Conservation (phyloP, 1,284 basidiomycete genomes). For the Wolfiporia cocos region DNA sequence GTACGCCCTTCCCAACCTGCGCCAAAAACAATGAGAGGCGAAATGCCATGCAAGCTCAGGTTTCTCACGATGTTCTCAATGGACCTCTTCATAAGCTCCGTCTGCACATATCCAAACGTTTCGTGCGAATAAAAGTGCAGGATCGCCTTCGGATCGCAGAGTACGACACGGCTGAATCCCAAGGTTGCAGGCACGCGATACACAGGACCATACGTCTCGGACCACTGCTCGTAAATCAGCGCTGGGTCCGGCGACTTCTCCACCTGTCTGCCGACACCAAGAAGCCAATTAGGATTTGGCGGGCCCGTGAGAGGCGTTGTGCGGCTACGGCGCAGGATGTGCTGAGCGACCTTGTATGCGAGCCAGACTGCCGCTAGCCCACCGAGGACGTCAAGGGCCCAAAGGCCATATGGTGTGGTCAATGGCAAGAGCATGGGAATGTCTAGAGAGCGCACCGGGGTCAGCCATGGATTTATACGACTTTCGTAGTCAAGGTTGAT, state of each 20-base stretch:
- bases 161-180: slow-evolving; percentile 34
- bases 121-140: slow-evolving; percentile 45
- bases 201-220: slow-evolving; percentile 40
- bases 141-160: slow-evolving; percentile 50
- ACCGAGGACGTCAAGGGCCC: background rate
- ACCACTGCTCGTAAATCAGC: slow-evolving; percentile 25
- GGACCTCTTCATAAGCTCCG: slow-evolving; percentile 24
- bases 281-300: slow-evolving; percentile 20
- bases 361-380: slow-evolving; percentile 9
- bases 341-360: slow-evolving; percentile 8
- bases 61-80: slow-evolving; percentile 36
- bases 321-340: slow-evolving; percentile 6
- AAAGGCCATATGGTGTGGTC: too few relatives aligned
- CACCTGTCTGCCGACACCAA: slow-evolving; percentile 16
- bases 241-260: slow-evolving; percentile 11
- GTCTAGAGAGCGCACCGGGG: too few relatives aligned
- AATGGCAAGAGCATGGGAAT: too few relatives aligned
- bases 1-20: slow-evolving; percentile 42
- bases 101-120: slow-evolving; percentile 39
- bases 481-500: too few relatives aligned
- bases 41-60: background rate
- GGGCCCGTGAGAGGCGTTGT: slow-evolving; percentile 29
- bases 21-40: background rate
- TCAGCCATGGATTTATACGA: too few relatives aligned
- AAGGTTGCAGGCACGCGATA: slow-evolving; percentile 36